Percentiles rank a stretch among this genome's conserved stretches.
Conservation (phyloP, 768 basidiomycete genomes). For the Mycena olivaceomarginata region DNA sequence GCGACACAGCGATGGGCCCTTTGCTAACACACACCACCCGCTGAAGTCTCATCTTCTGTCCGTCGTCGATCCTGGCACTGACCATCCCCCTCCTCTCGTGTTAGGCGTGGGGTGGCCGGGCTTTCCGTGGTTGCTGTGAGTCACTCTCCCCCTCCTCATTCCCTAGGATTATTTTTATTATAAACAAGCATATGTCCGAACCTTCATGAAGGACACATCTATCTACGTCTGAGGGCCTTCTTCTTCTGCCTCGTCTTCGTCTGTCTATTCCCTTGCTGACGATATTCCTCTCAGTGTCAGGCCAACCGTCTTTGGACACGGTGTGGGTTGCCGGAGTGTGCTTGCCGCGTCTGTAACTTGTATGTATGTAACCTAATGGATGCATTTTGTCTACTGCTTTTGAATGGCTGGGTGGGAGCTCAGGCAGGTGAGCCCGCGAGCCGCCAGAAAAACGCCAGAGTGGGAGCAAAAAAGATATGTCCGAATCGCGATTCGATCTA, state of each 20-base stretch:
- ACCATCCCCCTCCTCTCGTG: conserved; percentile 7
- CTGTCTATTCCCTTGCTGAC: conserved; percentile 16
- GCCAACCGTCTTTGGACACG: background rate
- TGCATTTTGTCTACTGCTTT: too few species aligned
- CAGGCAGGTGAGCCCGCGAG: too few species aligned
- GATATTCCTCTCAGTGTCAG: conserved; percentile 7
- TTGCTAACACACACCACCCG: conserved; percentile 66
- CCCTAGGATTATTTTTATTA: conserved; percentile 70
- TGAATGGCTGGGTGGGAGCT: too few species aligned
- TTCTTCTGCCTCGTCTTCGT: background rate
- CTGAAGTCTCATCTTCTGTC: conserved; percentile 53
- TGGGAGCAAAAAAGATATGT: too few species aligned
- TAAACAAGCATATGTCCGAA: conserved; percentile 89
- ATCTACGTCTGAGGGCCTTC: conserved; percentile 66
- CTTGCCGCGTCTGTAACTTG: background rate
- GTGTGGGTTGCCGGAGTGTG: too few species aligned
- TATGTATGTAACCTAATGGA: conserved; percentile 10
- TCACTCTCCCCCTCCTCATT: conserved; percentile 24
- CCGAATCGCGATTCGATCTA: too few species aligned
- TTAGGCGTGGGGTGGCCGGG: conserved; percentile 5
- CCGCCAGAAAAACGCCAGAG: too few species aligned
- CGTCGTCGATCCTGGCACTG: conserved; percentile 17
- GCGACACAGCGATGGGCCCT: conserved; percentile 58
- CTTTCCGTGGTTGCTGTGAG: conserved; percentile 14
- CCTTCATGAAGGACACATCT: conserved; percentile 71